Evolutionary conservation across 208 protist genomes (phyloP).

Genomic region (Trypanosoma scelopori): DNA sequence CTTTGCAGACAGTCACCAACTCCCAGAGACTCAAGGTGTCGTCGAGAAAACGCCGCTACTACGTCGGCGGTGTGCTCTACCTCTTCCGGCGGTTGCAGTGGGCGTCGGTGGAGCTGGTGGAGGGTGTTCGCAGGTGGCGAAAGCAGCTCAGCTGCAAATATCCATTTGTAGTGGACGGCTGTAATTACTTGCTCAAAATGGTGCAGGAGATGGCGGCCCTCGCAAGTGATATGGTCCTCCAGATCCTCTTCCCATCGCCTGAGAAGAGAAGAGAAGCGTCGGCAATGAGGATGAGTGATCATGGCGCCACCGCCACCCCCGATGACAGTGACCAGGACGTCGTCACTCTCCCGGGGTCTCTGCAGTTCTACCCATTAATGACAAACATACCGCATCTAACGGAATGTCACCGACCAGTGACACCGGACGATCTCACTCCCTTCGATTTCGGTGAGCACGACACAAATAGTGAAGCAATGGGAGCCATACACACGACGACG

Average conservation of each 20-base stretch:
- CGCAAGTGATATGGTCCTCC: conserved; percentile 20
- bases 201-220: conserved; percentile 34
- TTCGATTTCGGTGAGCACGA: conserved; percentile 2
- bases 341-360: conserved; percentile 9
- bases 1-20: not conserved
- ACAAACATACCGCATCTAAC: conserved; percentile 15
- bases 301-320: not conserved
- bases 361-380: conserved; percentile 24
- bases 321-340: not conserved
- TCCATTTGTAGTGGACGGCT: conserved; percentile 40
- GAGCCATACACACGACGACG: not conserved
- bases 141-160: conserved; percentile 20
- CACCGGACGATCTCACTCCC: not conserved
- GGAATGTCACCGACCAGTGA: conserved; percentile 10
- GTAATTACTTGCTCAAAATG: conserved; percentile 49
- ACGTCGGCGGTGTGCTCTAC: conserved; percentile 36
- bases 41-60: conserved; percentile 19
- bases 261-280: not conserved
- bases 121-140: conserved; percentile 31
- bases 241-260: conserved; percentile 8
- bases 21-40: not conserved
- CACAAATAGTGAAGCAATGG: not conserved
- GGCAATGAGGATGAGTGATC: not conserved
- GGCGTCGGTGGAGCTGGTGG: conserved; percentile 37
- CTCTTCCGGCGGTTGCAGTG: conserved; percentile 41